Conservation (phyloP, 371 early-diverging fungal species). For the Syncephalastrum sp. region DNA sequence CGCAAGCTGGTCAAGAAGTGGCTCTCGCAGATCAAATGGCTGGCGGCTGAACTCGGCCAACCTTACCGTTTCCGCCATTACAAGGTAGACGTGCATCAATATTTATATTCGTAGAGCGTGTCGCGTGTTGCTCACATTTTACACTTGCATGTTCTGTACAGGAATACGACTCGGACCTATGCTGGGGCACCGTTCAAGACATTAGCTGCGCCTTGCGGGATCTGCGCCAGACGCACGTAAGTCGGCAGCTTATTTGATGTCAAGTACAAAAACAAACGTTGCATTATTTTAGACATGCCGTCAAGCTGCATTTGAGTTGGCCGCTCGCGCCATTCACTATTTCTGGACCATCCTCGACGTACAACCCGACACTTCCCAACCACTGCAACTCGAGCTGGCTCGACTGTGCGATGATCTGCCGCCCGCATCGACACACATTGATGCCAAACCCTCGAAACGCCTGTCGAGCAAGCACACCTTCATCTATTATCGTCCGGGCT, state of each 20-base stretch:
- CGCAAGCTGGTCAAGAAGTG: constrained; percentile 21
- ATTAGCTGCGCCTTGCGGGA: constrained; percentile 29
- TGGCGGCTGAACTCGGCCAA: constrained; percentile 13
- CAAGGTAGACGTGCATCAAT: constrained; percentile 7
- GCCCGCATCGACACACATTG: neutral
- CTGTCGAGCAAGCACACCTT: neutral
- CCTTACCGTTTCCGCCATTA: constrained; percentile 12
- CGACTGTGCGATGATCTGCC: constrained; percentile 6
- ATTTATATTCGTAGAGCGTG: neutral
- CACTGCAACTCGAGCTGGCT: constrained; percentile 10
- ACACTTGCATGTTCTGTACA: neutral
- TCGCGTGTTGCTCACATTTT: neutral
- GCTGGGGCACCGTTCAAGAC: constrained; percentile 27
- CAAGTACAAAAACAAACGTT: constrained; percentile 4
- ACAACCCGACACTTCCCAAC: constrained; percentile 7
- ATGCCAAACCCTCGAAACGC: neutral
- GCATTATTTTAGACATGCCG: constrained; percentile 7
- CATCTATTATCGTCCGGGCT: constrained; percentile 3
- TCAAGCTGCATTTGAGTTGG: constrained; percentile 14
- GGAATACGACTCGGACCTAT: constrained; percentile 19
- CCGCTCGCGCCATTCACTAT: constrained; percentile 18
- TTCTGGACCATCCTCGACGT: constrained; percentile 20
- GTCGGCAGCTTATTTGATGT: neutral
- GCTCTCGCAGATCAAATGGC: constrained; percentile 12
- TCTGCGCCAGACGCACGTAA: constrained; percentile 21